These are phyloP conservation scores for Blepharisma stoltei DNA, from an alignment of 73 alveolate genomes.

Conservation along the genomic window DNA sequence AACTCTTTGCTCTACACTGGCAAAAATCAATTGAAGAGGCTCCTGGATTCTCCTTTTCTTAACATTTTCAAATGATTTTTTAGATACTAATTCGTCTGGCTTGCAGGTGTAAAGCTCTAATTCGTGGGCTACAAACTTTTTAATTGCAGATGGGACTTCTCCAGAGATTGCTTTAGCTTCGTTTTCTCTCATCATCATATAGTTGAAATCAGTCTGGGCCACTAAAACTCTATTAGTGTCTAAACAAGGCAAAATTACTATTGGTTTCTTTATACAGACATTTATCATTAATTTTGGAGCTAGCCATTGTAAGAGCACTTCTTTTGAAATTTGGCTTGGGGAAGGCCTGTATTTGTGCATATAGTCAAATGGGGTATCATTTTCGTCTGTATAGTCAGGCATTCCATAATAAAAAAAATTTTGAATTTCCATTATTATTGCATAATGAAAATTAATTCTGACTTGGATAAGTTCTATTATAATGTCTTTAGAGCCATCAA, in stretches of 20 bases:
- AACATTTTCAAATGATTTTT: not conserved
- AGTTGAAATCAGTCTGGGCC: conserved; percentile 10
- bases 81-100: not conserved
- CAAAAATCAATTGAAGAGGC: not conserved
- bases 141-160: not conserved
- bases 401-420: conserved; percentile 31
- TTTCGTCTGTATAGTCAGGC: conserved; percentile 28
- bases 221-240: not conserved
- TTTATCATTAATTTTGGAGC: not conserved
- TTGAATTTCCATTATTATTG: not conserved
- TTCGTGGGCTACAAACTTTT: not conserved
- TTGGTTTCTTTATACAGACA: conserved; percentile 13
- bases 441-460: not conserved
- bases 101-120: not conserved
- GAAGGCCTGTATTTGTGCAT: conserved; percentile 20
- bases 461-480: not conserved
- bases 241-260: not conserved
- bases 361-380: conserved; percentile 33
- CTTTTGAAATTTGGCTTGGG: not conserved
- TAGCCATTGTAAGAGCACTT: not conserved
- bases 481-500: conserved; percentile 12
- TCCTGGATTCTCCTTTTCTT: conserved; percentile 10
- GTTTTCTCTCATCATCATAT: not conserved
- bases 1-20: not conserved
- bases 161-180: not conserved